Conservation (phyloP, 2,329 filamentous ascomycete genomes). For the Ophiostoma sp. region DNA sequence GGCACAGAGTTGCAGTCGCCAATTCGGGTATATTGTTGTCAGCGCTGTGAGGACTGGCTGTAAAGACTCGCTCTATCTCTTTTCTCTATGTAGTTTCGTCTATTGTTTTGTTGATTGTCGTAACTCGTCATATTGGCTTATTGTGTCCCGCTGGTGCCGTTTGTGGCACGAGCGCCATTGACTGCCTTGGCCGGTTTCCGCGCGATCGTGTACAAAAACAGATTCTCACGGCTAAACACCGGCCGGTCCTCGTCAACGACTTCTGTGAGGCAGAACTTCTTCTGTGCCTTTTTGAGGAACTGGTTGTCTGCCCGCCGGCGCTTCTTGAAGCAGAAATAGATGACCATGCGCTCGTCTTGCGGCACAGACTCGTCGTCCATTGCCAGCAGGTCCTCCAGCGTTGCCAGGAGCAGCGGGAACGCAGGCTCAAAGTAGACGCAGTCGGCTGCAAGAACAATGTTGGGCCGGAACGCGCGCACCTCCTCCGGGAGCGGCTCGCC, state of each 20-base stretch:
- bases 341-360: slow-evolving; percentile 35
- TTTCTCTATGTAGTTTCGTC: neutral
- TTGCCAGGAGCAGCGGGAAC: slow-evolving; percentile 79
- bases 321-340: slow-evolving; percentile 93
- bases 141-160: neutral
- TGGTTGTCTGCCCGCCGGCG: slow-evolving; percentile 73
- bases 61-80: neutral
- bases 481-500: slow-evolving; percentile 53
- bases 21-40: slow-evolving; percentile 10
- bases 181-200: slow-evolving; percentile 32
- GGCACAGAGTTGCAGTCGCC: neutral
- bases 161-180: neutral
- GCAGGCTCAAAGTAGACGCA: slow-evolving; percentile 97
- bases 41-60: neutral
- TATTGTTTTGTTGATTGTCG: neutral
- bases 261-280: slow-evolving; percentile 59
- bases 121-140: neutral
- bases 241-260: slow-evolving; percentile 56
- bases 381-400: slow-evolving; percentile 66
- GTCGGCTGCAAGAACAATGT: slow-evolving; percentile 87
- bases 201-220: slow-evolving; percentile 58
- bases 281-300: slow-evolving; percentile 66
- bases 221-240: slow-evolving; percentile 51
- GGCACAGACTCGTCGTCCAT: slow-evolving; percentile 44
- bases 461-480: slow-evolving; percentile 56